A percentile compares a stretch with the other conserved stretches of the same genome.
phyloP scores from a whole-genome alignment of 805 yeast species.

The Wickerhamiella sorbophila region DNA sequence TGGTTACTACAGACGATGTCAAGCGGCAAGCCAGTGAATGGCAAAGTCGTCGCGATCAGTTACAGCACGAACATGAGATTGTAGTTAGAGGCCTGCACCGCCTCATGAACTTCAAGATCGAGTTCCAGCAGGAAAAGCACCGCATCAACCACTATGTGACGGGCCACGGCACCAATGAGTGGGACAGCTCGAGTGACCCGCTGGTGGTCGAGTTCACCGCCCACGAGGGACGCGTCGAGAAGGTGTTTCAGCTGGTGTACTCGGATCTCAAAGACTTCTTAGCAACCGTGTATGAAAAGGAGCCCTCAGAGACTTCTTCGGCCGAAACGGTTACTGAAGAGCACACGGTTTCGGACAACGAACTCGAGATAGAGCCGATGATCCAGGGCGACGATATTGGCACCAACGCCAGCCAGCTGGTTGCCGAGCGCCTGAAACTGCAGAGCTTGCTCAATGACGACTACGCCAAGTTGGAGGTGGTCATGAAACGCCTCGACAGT shows the following conservation, averaged over 20 bases:
- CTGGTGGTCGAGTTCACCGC: not conserved
- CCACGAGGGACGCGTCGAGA: not conserved
- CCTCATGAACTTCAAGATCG: not conserved
- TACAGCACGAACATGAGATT: not conserved
- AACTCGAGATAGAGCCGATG: not conserved
- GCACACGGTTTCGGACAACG: not conserved
- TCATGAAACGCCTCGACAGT: not conserved
- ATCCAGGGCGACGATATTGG: not conserved
- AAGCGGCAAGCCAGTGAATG: not conserved
- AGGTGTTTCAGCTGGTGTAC: not conserved
- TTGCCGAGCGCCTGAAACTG: not conserved
- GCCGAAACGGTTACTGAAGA: conserved; percentile 3
- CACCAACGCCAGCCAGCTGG: not conserved
- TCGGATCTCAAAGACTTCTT: not conserved
- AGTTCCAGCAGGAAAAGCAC: not conserved
- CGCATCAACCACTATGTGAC: not conserved
- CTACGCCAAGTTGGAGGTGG: not conserved
- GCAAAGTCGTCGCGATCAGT: not conserved
- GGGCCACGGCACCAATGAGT: not conserved
- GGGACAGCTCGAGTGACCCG: not conserved
- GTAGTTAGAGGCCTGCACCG: not conserved
- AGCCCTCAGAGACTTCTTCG: not conserved
- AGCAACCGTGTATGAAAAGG: not conserved
- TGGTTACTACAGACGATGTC: not conserved
- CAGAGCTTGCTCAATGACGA: not conserved